A percentile compares a stretch with the other conserved stretches of the same genome.
These are phyloP conservation scores for Pseudocercospora fuligena DNA, from an alignment of 2,329 filamentous ascomycete genomes.

Conservation along the genomic window DNA sequence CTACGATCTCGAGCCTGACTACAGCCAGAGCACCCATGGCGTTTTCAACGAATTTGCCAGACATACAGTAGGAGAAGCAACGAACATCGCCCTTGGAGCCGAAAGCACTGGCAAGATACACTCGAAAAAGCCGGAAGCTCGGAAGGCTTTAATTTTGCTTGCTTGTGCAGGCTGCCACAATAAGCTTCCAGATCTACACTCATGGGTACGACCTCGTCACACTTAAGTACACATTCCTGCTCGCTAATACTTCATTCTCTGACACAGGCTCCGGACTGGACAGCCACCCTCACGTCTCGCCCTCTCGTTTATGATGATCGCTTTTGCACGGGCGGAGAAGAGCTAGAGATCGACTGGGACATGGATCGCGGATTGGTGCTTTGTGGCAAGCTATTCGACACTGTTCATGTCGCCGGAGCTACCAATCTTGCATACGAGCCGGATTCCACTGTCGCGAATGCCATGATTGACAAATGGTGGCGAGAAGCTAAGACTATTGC, in stretches of 20 bases:
- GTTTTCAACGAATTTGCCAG: slow-evolving; percentile 40
- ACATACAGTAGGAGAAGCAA: slow-evolving; percentile 34
- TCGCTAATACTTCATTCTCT: slow-evolving; percentile 5
- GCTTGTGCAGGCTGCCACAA: slow-evolving; percentile 39
- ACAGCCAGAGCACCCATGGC: slow-evolving; percentile 31
- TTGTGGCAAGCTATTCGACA: slow-evolving; percentile 38
- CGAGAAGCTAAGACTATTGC: slow-evolving; percentile 33
- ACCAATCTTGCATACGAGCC: slow-evolving; percentile 26
- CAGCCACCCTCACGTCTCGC: slow-evolving; percentile 30
- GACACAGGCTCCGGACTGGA: slow-evolving; percentile 36
- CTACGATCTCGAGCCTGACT: slow-evolving; percentile 36
- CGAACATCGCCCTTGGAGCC: slow-evolving; percentile 16
- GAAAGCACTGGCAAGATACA: slow-evolving; percentile 17
- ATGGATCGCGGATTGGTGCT: slow-evolving; percentile 34
- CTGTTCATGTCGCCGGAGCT: slow-evolving; percentile 30
- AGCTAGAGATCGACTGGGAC: slow-evolving; percentile 36
- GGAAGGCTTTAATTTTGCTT: slow-evolving; percentile 34
- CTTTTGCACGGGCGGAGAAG: slow-evolving; percentile 34
- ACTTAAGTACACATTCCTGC: background rate
- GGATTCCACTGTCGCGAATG: slow-evolving; percentile 12
- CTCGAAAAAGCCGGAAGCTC: slow-evolving; percentile 25
- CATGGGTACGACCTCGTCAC: slow-evolving; percentile 17
- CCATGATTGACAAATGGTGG: slow-evolving; percentile 33
- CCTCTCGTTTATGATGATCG: slow-evolving; percentile 36
- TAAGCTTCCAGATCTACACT: slow-evolving; percentile 28